A percentile compares a stretch with the other conserved stretches of the same genome.
phyloP scores from a whole-genome alignment of 495 filamentous ascomycete genomes.

The Neurospora terricola region DNA sequence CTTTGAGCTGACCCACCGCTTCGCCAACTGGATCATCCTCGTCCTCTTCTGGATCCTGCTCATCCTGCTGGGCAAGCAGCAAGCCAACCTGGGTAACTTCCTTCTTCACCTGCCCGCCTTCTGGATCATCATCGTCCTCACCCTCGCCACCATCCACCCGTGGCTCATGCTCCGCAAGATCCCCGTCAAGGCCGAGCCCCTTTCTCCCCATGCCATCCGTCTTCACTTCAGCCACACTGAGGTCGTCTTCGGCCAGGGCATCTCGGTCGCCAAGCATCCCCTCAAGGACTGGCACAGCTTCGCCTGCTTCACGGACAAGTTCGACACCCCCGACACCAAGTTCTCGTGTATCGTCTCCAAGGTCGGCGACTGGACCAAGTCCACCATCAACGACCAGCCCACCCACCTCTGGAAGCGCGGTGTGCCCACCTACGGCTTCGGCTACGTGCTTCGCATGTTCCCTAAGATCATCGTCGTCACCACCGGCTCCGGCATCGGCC shows the following conservation, averaged over 20 bases:
- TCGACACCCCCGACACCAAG: conserved; percentile 20
- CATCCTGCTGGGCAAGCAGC: conserved; percentile 34
- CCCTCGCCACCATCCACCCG: conserved; percentile 50
- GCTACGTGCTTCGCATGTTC: conserved; percentile 55
- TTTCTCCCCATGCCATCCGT: conserved; percentile 59
- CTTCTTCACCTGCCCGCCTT: conserved; percentile 51
- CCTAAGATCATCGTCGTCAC: conserved; percentile 52
- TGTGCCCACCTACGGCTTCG: conserved; percentile 48
- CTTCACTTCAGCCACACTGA: conserved; percentile 55
- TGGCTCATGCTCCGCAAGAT: conserved; percentile 58
- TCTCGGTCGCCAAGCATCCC: conserved; percentile 43
- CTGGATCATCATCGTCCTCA: conserved; percentile 55
- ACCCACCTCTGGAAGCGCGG: conserved; percentile 42
- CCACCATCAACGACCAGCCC: conserved; percentile 43
- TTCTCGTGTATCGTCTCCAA: conserved; percentile 56
- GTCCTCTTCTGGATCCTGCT: conserved; percentile 53
- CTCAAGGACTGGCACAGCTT: conserved; percentile 74
- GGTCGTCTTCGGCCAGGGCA: conserved; percentile 38
- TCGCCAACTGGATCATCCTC: conserved; percentile 53
- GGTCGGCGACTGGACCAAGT: conserved; percentile 60
- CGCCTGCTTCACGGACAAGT: conserved; percentile 55
- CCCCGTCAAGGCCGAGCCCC: conserved; percentile 47
- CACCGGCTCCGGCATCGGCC: conserved; percentile 65
- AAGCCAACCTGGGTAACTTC: conserved; percentile 26
- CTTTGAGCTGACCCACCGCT: conserved; percentile 59